Conservation (phyloP, 768 basidiomycete species). For the Tulasnella sp. region DNA sequence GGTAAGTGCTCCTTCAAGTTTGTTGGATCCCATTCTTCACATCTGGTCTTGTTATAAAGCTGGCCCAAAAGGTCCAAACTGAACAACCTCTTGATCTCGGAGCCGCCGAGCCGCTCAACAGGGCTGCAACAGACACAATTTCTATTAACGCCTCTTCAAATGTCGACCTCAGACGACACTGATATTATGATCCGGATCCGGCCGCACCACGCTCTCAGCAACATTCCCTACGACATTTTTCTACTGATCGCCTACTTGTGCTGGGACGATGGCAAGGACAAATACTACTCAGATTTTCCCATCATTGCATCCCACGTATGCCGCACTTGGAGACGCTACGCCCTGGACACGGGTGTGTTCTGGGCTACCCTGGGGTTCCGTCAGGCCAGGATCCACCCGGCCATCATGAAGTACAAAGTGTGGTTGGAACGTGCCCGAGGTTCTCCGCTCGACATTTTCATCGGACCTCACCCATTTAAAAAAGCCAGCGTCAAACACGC, state of each 20-base stretch:
- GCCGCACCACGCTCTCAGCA: neutral
- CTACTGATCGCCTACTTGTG: neutral
- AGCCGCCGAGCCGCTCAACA: neutral
- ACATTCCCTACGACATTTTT: neutral
- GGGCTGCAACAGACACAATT: neutral
- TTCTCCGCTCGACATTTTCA: neutral
- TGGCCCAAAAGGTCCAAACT: too few relatives aligned
- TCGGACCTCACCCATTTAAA: neutral
- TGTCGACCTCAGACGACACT: neutral
- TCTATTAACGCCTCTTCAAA: neutral
- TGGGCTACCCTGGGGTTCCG: neutral
- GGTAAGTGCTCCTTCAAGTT: too few relatives aligned
- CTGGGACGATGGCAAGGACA: neutral
- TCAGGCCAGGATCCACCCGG: neutral
- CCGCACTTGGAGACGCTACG: neutral
- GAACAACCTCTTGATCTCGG: too few relatives aligned
- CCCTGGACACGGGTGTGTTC: neutral
- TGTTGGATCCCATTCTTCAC: too few relatives aligned
- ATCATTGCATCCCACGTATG: constrained; percentile 1
- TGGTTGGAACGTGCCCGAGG: neutral
- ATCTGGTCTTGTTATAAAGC: too few relatives aligned
- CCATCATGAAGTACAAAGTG: neutral
- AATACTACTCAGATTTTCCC: neutral
- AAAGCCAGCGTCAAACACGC: neutral
- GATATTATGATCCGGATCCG: neutral